Conservation (phyloP, 1,139 yeast genomes). For the Magnusiomyces ingens region DNA sequence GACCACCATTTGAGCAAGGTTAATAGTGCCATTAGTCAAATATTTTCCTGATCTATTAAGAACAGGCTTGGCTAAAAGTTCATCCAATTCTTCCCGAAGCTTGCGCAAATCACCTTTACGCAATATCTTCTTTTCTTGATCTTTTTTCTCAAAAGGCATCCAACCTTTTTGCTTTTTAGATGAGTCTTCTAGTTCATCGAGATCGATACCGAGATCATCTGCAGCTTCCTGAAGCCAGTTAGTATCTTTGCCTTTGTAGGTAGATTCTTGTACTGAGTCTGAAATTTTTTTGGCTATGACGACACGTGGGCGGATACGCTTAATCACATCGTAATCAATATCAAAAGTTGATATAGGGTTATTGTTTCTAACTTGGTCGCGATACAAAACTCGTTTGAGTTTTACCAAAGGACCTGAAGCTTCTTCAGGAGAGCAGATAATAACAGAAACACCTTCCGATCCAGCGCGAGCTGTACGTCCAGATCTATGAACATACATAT, state of each 20-base stretch:
- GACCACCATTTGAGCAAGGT: conserved; percentile 77
- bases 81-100: conserved; percentile 50
- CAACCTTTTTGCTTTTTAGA: conserved; percentile 16
- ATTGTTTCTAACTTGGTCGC: conserved; percentile 23
- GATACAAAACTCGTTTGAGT: conserved; percentile 53
- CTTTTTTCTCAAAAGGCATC: conserved; percentile 29
- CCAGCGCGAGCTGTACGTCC: conserved; percentile 99
- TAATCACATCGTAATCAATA: conserved; percentile 65
- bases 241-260: conserved; percentile 61
- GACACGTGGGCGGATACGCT: conserved; percentile 65
- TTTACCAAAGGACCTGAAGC: conserved; percentile 77
- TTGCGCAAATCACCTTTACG: conserved; percentile 43
- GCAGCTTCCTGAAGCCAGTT: conserved; percentile 89
- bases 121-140: conserved; percentile 31
- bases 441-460: conserved; percentile 85
- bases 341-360: conserved; percentile 56
- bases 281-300: conserved; percentile 65
- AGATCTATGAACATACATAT: conserved; percentile 88
- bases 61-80: conserved; percentile 51
- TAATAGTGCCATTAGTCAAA: conserved; percentile 75
- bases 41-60: conserved; percentile 41
- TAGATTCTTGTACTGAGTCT: conserved; percentile 55
- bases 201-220: conserved; percentile 78
- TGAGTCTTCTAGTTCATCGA: conserved; percentile 40
- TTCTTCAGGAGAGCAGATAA: conserved; percentile 91